Base-by-base conservation (phyloP, 2,329 filamentous ascomycete species). In the Byssoonygena ceratinophila region DNA sequence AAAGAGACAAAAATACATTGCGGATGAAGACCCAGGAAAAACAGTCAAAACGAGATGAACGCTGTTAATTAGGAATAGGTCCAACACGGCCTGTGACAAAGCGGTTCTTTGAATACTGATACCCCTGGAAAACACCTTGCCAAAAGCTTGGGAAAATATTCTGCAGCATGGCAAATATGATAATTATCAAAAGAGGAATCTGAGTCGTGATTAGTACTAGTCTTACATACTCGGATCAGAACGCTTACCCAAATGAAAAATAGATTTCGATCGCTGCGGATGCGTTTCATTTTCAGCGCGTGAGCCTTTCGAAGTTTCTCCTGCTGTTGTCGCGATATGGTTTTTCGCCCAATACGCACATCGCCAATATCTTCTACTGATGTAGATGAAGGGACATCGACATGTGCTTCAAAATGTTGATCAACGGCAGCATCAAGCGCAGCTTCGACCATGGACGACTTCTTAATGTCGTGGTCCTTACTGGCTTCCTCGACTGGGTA, bases 401-500 rank as follows among this genome's bases (percentile, higher is more conserved):
- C 46, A 12, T 46, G 53, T 34, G 55, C 60, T 54, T 71, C 70
- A 54, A 74, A 74, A 54, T 74, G 71, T 51, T 69, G 63, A 57
- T 75, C 72, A 23, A 71, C 51, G 22, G 67, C 69, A 18, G 71
- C 68, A 46, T 75, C 72, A 1, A 69, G 61, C 18, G 69, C 71
- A 5, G 72, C 72, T 51, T 64, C 66, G 11, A 73, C 48, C 37
- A 71, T 59, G n/a, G 67, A 70, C 8, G 64, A 64, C 52, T 72
- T 72, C 54, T 75, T 74, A 5, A 71, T 60, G 25, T 69, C 69
- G 34, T 61, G 64, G 43, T 72, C 69, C 41, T 64, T 66, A 52
- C 64, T 66, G 20, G 59, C 59, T 27, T 59, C 54, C 22, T 68
- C 63, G 37, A 66, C 64, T 4, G 85, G 86, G 64, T 82, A 92